Evolutionary conservation across 768 basidiomycete genomes (phyloP).

Genomic region (Dacryopinax primogenitus): DNA sequence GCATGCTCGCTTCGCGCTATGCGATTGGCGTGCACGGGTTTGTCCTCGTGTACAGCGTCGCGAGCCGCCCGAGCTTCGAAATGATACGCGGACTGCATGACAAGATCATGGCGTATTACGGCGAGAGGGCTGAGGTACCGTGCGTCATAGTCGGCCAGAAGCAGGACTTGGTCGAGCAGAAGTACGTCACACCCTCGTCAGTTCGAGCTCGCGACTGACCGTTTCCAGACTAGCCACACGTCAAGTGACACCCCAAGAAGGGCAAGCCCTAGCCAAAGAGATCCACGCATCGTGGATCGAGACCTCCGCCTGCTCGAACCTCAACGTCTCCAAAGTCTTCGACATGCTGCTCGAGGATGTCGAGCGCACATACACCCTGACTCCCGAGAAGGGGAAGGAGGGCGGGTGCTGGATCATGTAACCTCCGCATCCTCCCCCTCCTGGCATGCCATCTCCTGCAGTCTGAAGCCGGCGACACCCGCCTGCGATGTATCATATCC

Average conservation of each 20-base stretch:
- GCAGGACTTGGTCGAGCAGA: constrained; percentile 54
- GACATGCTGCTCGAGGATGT: constrained; percentile 74
- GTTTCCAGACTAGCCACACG: constrained; percentile 26
- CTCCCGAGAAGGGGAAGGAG: background rate
- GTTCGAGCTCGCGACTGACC: background rate
- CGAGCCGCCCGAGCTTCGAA: constrained; percentile 81
- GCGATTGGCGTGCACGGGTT: constrained; percentile 96
- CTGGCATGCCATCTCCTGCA: too few species aligned
- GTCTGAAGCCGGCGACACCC: too few species aligned
- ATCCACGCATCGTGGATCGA: constrained; percentile 73
- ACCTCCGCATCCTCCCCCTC: background rate
- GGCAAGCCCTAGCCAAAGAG: constrained; percentile 55
- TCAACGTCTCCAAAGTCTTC: constrained; percentile 76
- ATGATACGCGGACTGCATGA: constrained; percentile 89
- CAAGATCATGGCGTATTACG: constrained; percentile 83
- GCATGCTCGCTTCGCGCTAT: constrained; percentile 85
- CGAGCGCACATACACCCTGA: constrained; percentile 29
- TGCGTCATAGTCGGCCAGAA: constrained; percentile 94
- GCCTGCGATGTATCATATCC: background rate
- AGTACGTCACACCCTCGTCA: constrained; percentile 37
- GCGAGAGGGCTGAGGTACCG: constrained; percentile 59
- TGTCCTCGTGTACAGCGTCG: constrained; percentile 89
- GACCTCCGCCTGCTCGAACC: constrained; percentile 74
- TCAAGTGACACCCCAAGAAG: constrained; percentile 64
- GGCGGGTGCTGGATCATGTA: background rate